phyloP scores from a whole-genome alignment of 2,329 filamentous ascomycete species.

The Pseudogymnoascus sp. region DNA sequence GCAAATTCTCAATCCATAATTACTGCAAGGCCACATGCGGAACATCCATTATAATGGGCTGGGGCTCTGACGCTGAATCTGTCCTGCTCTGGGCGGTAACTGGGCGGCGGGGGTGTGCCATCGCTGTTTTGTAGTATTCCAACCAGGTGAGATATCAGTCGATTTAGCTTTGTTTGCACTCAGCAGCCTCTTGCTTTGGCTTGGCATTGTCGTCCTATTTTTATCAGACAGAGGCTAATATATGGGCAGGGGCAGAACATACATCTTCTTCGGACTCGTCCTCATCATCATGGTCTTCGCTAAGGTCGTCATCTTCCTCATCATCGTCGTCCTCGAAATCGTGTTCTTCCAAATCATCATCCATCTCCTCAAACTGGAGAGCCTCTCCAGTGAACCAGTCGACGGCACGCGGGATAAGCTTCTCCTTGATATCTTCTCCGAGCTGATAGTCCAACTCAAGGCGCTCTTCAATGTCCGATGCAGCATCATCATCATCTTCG shows the following conservation, averaged over 20 bases:
- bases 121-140: slow-evolving; percentile 4
- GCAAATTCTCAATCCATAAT: slow-evolving; percentile 9
- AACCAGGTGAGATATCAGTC: slow-evolving; percentile 10
- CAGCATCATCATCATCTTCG: slow-evolving; percentile 60
- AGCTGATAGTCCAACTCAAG: slow-evolving; percentile 98
- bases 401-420: slow-evolving; percentile 94
- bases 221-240: background rate
- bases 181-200: slow-evolving; percentile 87
- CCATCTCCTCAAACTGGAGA: slow-evolving; percentile 88
- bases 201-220: slow-evolving; percentile 75
- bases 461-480: slow-evolving; percentile 91
- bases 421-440: slow-evolving; percentile 99
- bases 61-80: background rate
- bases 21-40: slow-evolving; percentile 2
- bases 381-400: slow-evolving; percentile 99
- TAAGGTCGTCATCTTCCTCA: slow-evolving; percentile 80
- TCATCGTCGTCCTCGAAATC: slow-evolving; percentile 80
- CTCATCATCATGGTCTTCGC: slow-evolving; percentile 71
- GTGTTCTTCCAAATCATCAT: slow-evolving; percentile 72
- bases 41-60: background rate
- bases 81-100: slow-evolving; percentile 7
- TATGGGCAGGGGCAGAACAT: slow-evolving; percentile 25
- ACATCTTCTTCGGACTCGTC: slow-evolving; percentile 74
- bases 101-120: slow-evolving; percentile 1
- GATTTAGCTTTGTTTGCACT: slow-evolving; percentile 87